Conservation (phyloP, 208 protist species). For the Spongospora subterranea region DNA sequence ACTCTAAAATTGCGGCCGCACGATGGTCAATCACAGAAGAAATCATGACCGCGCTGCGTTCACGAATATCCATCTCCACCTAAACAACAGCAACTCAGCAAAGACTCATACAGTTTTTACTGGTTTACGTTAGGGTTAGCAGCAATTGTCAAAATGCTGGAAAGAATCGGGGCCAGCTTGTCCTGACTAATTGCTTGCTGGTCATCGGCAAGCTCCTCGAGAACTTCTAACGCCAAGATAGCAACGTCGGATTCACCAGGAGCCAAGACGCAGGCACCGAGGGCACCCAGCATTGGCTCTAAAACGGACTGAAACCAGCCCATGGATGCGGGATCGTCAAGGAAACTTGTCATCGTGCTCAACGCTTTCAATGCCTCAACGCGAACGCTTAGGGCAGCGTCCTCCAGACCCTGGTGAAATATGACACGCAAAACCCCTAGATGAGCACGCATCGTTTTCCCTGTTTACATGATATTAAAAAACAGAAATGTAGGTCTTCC, state of each 20-base stretch:
- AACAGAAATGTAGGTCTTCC: too few species aligned
- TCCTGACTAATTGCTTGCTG: neutral
- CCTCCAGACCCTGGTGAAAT: constrained; percentile 7
- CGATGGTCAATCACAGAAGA: constrained; percentile 50
- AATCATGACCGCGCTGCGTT: constrained; percentile 42
- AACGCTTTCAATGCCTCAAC: constrained; percentile 22
- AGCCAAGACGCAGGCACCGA: neutral
- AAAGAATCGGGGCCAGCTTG: neutral
- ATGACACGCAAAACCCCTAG: neutral
- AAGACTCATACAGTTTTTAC: too few species aligned
- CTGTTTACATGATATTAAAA: neutral
- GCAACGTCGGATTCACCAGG: neutral
- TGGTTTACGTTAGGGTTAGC: neutral
- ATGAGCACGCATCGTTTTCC: constrained; percentile 38
- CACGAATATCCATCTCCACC: constrained; percentile 46
- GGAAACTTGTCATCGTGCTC: neutral
- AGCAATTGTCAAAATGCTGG: constrained; percentile 5
- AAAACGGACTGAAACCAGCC: constrained; percentile 44
- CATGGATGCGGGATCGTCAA: constrained; percentile 9
- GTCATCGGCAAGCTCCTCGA: constrained; percentile 54
- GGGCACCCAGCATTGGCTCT: neutral
- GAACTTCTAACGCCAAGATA: neutral
- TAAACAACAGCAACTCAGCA: too few species aligned
- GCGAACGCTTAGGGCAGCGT: neutral
- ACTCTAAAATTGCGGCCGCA: neutral